Conservation (phyloP, 495 filamentous ascomycete genomes). For the Daldinia concentrica region DNA sequence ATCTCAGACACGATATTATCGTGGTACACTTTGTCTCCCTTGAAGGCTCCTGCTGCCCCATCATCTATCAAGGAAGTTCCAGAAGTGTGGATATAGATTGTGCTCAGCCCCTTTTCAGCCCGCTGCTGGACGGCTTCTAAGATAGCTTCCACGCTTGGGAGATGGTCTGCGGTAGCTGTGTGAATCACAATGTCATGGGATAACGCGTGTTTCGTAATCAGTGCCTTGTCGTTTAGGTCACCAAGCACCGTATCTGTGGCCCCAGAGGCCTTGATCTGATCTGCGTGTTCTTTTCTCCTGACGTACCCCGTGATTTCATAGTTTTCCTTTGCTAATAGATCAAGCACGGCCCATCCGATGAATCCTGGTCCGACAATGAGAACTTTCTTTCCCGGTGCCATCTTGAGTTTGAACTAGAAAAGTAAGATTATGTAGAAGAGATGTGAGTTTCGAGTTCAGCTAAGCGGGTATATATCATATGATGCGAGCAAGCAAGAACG, state of each 20-base stretch:
- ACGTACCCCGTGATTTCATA: constrained; percentile 49
- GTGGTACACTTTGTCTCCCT: constrained; percentile 48
- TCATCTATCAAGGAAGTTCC: constrained; percentile 45
- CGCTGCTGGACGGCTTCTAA: constrained; percentile 49
- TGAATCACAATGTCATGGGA: constrained; percentile 51
- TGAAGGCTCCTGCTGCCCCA: constrained; percentile 24
- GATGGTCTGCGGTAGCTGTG: constrained; percentile 51
- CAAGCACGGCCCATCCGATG: constrained; percentile 52
- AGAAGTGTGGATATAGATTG: constrained; percentile 55
- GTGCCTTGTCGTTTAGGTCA: constrained; percentile 28
- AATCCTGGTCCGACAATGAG: constrained; percentile 55
- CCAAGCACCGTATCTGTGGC: constrained; percentile 46
- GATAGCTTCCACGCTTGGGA: constrained; percentile 48
- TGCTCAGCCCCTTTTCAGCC: constrained; percentile 35
- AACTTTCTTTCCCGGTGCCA: constrained; percentile 42
- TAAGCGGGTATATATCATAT: background rate
- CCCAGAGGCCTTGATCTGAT: constrained; percentile 32
- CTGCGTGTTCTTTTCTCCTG: constrained; percentile 43
- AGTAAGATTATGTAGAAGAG: background rate
- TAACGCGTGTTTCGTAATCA: constrained; percentile 46
- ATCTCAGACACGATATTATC: constrained; percentile 47
- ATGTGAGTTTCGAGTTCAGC: background rate
- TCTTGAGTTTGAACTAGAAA: background rate
- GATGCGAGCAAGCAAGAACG: background rate
- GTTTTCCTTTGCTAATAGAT: constrained; percentile 46